phyloP scores from a whole-genome alignment of 2,329 filamentous ascomycete genomes.

The Aspergillus glaucus region DNA sequence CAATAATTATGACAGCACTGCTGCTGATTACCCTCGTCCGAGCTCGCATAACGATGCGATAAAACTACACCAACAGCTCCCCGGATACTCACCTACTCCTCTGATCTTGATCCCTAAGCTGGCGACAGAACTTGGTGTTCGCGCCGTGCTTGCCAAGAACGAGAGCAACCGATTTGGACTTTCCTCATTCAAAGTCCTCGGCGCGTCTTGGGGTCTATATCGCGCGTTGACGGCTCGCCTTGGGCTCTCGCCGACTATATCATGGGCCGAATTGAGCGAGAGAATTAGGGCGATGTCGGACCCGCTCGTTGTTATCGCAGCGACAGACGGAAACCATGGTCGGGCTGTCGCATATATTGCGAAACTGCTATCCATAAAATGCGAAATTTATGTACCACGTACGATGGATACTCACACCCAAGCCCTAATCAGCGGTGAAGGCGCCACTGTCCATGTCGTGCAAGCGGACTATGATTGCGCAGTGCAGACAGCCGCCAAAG shows the following conservation, averaged over 20 bases:
- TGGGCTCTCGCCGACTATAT: conserved; percentile 36
- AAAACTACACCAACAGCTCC: conserved; percentile 54
- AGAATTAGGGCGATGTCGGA: conserved; percentile 21
- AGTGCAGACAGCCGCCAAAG: conserved; percentile 45
- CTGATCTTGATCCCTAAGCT: conserved; percentile 49
- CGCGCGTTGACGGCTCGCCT: conserved; percentile 48
- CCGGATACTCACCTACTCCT: conserved; percentile 51
- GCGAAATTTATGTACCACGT: conserved; percentile 57
- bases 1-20: conserved; percentile 13
- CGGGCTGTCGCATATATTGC: conserved; percentile 66
- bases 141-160: conserved; percentile 61
- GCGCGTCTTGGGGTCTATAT: conserved; percentile 67
- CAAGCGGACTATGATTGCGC: conserved; percentile 60
- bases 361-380: conserved; percentile 49
- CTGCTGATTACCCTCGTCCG: conserved; percentile 8
- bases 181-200: conserved; percentile 73
- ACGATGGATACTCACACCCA: conserved; percentile 52
- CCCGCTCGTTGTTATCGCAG: conserved; percentile 50
- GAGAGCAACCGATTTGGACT: conserved; percentile 63
- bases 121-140: conserved; percentile 53
- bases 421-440: conserved; percentile 55
- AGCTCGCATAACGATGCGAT: conserved; percentile 6
- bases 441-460: conserved; percentile 52
- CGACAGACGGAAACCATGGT: conserved; percentile 73
- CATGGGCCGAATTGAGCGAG: conserved; percentile 40